Conservation (phyloP, 179 eudicot species). For the Silene noctiflora region DNA sequence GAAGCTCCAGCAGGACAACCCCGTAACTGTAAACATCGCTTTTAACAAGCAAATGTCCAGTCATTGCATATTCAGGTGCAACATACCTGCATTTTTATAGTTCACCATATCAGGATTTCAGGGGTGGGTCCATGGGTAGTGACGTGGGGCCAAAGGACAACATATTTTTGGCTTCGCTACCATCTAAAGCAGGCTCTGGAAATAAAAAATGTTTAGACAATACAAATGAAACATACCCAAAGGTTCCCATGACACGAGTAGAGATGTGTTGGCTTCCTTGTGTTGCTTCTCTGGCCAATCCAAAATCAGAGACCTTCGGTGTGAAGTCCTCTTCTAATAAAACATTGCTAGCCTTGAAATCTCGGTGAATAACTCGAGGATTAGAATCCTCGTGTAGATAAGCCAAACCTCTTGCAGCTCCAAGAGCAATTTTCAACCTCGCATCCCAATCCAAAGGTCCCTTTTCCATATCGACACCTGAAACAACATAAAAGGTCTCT, state of each 20-base stretch:
- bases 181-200: conserved; percentile 2
- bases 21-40: conserved; percentile 98
- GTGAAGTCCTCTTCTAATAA: conserved; percentile 82
- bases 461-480: conserved; percentile 60
- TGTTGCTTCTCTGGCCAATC: conserved; percentile 94
- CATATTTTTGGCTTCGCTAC: neutral
- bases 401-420: conserved; percentile 98
- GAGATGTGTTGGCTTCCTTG: conserved; percentile 89
- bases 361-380: conserved; percentile 95
- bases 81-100: conserved; percentile 62
- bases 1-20: conserved; percentile 89
- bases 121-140: neutral
- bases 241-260: conserved; percentile 96
- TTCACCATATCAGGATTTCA: conserved; percentile 8
- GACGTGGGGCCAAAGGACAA: neutral
- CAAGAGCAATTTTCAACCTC: conserved; percentile 87
- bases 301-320: conserved; percentile 96
- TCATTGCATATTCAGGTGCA: conserved; percentile 99
- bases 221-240: conserved; percentile 54
- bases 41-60: conserved; percentile 93
- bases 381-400: conserved; percentile 97
- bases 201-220: conserved; percentile 7
- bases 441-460: conserved; percentile 94
- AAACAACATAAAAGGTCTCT: conserved; percentile 19
- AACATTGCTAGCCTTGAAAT: conserved; percentile 88